Evolutionary conservation across 2,329 filamentous ascomycete species (phyloP).

Genomic region (Fusarium irregulare): DNA sequence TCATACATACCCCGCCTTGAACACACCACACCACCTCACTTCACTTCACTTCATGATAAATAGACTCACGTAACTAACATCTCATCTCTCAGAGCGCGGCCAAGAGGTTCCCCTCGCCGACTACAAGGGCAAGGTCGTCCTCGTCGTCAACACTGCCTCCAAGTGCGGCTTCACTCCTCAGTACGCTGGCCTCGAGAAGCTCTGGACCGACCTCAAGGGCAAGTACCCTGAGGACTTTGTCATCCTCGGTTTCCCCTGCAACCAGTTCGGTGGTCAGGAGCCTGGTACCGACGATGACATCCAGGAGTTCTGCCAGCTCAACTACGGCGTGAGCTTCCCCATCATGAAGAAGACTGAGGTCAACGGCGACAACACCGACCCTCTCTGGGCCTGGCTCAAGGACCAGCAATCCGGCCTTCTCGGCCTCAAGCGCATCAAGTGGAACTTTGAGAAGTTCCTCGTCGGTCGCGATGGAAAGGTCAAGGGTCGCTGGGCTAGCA

Average conservation of each 20-base stretch:
- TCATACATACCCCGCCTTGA: constrained; percentile 3
- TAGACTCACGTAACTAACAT: constrained; percentile 27
- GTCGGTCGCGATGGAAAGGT: constrained; percentile 88
- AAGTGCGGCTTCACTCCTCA: constrained; percentile 99
- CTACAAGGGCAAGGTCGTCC: constrained; percentile 91
- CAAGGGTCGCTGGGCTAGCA: constrained; percentile 86
- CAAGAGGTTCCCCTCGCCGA: constrained; percentile 74
- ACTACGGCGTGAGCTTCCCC: constrained; percentile 92
- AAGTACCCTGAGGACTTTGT: constrained; percentile 80
- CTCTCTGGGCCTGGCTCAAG: constrained; percentile 83
- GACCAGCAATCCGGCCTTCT: constrained; percentile 81
- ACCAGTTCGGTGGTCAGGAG: constrained; percentile 94
- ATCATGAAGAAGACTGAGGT: constrained; percentile 93
- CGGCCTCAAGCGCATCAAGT: constrained; percentile 93
- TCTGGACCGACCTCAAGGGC: constrained; percentile 82
- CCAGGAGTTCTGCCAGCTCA: constrained; percentile 87
- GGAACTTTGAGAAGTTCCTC: constrained; percentile 99
- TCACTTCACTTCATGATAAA: neutral
- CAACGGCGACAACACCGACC: constrained; percentile 84
- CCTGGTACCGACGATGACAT: constrained; percentile 85
- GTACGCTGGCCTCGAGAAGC: constrained; percentile 87
- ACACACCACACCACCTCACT: neutral
- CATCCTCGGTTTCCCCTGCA: constrained; percentile 97
- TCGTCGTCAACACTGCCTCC: constrained; percentile 97
- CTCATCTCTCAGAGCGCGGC: constrained; percentile 62